Evolutionary conservation across 139 green algal genomes (phyloP), one percentile per base, ranked within the genome.

Genomic region (Chlamydomonas applanata): DNA sequence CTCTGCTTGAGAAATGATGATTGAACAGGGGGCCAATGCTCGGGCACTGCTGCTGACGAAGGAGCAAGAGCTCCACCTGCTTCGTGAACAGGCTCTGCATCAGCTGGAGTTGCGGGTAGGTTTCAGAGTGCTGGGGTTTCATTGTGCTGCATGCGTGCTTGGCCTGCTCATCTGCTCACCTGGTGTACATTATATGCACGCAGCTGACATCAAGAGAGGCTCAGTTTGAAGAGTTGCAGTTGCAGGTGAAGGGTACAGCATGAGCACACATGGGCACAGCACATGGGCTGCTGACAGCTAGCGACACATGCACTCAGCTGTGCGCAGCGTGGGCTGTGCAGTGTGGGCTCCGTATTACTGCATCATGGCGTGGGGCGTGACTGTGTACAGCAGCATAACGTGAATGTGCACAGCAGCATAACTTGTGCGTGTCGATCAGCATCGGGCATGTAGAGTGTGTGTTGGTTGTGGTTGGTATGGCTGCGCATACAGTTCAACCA

Each of bases 401-500:
- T n/a, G n/a, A n/a, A n/a, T n/a, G n/a, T n/a, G n/a, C n/a, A n/a
- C n/a, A n/a, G n/a, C n/a, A 49, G 11, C 40, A 49, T 49, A 56
- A 63, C 68, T 25, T 62, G 46, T 20, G n/a, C 19, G 25, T 63
- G 54, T 5, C 2, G 29, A 4, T 13, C 32, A 62, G 25, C 27
- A 64, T 5, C 9, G 62, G 49, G 3, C 13, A 46, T 62, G 4
- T 14, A 44, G 14, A 25, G 3, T 25, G 4, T 62, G n/a, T 3
- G 25, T 24, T 52, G 11, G 27, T 11, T n/a, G n/a, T n/a, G n/a
- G n/a, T n/a, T n/a, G n/a, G n/a, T n/a, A n/a, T n/a, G n/a, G n/a
- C n/a, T n/a, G 59, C 30, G 53, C 11, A 14, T 32, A 5, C 78
- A 89, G 77, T 77, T 87, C 35, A 75, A 89, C 32, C 72, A 81